These are phyloP conservation scores for Podaxis pistillaris DNA, from an alignment of 768 basidiomycete genomes.

Conservation along the genomic window DNA sequence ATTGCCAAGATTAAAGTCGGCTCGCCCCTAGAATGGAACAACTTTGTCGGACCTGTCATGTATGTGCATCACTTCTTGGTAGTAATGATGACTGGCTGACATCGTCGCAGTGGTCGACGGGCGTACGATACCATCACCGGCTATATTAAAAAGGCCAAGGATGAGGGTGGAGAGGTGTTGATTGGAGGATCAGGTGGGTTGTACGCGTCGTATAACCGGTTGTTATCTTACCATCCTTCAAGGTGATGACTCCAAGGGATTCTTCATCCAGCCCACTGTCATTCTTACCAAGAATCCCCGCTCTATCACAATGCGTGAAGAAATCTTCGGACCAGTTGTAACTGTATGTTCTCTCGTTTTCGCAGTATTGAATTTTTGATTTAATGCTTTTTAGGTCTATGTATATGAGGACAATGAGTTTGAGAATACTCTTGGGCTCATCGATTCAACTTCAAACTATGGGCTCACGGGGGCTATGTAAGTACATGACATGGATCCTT, in stretches of 20 bases:
- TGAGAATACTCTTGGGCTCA: constrained; percentile 82
- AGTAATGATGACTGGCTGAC: constrained; percentile 8
- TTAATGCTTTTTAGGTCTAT: constrained; percentile 56
- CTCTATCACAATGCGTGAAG: constrained; percentile 87
- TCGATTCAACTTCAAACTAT: constrained; percentile 85
- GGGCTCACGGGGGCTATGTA: constrained; percentile 95
- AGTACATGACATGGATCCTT: constrained; percentile 25
- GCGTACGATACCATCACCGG: constrained; percentile 85
- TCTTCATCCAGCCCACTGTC: constrained; percentile 91
- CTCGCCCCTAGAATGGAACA: constrained; percentile 64
- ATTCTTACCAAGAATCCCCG: constrained; percentile 90
- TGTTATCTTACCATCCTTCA: background rate
- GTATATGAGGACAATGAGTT: constrained; percentile 87
- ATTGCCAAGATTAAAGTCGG: constrained; percentile 87
- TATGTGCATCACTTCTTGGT: constrained; percentile 30
- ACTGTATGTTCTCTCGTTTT: constrained; percentile 49
- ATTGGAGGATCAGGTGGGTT: constrained; percentile 73
- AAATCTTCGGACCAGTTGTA: constrained; percentile 96
- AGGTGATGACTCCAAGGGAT: constrained; percentile 91
- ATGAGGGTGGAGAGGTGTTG: constrained; percentile 85
- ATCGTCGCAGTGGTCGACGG: constrained; percentile 59
- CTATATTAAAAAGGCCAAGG: constrained; percentile 86
- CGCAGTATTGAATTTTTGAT: background rate
- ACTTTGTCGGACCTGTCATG: constrained; percentile 99
- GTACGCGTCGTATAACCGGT: background rate